Evolutionary conservation across 352 stramenopile genomes (phyloP).

Genomic region (Phytophthora sojae): DNA sequence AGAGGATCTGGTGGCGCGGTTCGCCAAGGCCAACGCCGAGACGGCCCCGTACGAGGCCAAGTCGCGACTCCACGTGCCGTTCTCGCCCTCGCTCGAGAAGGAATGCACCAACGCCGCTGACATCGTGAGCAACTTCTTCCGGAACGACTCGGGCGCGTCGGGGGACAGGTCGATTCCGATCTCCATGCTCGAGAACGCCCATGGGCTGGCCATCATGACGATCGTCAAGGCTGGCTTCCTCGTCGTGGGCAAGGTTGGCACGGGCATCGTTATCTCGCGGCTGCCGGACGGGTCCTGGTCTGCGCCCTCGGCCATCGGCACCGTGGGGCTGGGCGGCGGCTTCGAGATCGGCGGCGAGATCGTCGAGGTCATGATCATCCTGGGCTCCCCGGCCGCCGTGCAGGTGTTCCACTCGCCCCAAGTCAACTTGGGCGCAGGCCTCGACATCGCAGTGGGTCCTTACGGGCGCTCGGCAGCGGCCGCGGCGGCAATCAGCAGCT

Average conservation of each 20-base stretch:
- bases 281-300: slow-evolving; percentile 82
- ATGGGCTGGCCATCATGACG: slow-evolving; percentile 65
- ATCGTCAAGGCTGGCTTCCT: slow-evolving; percentile 66
- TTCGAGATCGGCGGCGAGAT: slow-evolving; percentile 90
- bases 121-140: slow-evolving; percentile 77
- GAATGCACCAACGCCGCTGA: slow-evolving; percentile 71
- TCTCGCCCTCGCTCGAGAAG: slow-evolving; percentile 57
- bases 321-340: slow-evolving; percentile 77
- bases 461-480: slow-evolving; percentile 73
- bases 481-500: slow-evolving; percentile 63
- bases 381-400: slow-evolving; percentile 88
- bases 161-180: slow-evolving; percentile 57
- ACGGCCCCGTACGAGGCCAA: slow-evolving; percentile 50
- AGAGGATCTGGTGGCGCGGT: slow-evolving; percentile 53
- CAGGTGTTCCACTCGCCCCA: slow-evolving; percentile 84
- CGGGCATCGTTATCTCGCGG: slow-evolving; percentile 82
- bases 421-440: slow-evolving; percentile 88
- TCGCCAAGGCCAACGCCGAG: slow-evolving; percentile 52
- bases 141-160: slow-evolving; percentile 54
- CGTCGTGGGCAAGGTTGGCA: slow-evolving; percentile 67
- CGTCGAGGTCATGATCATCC: slow-evolving; percentile 92
- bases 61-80: slow-evolving; percentile 58
- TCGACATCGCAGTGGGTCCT: slow-evolving; percentile 87
- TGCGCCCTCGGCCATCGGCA: slow-evolving; percentile 90
- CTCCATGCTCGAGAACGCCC: slow-evolving; percentile 58